Conservation (phyloP, 2,329 filamentous ascomycete genomes). For the Epichloe glyceriae region DNA sequence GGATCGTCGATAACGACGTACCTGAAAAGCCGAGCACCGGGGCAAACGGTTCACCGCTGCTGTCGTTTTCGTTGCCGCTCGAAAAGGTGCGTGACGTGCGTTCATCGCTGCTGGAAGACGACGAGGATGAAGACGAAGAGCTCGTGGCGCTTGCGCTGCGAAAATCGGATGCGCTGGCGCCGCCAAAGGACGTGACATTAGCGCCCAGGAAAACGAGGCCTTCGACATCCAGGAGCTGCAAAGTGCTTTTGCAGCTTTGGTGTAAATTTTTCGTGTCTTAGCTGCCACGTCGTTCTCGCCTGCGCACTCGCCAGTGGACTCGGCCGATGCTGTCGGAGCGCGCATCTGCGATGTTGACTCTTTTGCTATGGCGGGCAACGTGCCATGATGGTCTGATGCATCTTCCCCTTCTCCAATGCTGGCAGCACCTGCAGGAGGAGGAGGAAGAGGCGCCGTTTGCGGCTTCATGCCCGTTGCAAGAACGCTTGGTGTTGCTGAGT, state of each 20-base stretch:
- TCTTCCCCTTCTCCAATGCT: not conserved
- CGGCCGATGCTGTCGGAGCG: not conserved
- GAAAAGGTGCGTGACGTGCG: constrained; percentile 1
- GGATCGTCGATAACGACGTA: constrained; percentile 18
- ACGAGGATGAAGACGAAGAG: constrained; percentile 5
- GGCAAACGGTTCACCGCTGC: not conserved
- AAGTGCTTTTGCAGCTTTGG: constrained; percentile 1
- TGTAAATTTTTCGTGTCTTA: not conserved
- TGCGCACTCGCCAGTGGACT: not conserved
- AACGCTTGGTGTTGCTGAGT: not conserved
- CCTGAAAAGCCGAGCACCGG: constrained; percentile 25
- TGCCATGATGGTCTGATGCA: not conserved
- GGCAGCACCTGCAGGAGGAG: not conserved
- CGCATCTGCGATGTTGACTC: not conserved
- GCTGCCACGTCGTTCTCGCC: not conserved
- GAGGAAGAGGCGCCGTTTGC: not conserved
- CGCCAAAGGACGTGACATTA: constrained; percentile 1
- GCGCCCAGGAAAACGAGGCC: constrained; percentile 1
- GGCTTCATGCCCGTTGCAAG: not conserved
- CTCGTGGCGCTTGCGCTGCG: constrained; percentile 17
- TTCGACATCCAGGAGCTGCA: not conserved
- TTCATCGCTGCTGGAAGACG: constrained; percentile 11
- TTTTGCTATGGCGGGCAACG: not conserved
- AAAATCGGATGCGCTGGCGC: not conserved
- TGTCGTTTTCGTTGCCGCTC: not conserved